These are phyloP conservation scores for Niebla homalea DNA, from an alignment of 495 filamentous ascomycete species.

Conservation along the genomic window DNA sequence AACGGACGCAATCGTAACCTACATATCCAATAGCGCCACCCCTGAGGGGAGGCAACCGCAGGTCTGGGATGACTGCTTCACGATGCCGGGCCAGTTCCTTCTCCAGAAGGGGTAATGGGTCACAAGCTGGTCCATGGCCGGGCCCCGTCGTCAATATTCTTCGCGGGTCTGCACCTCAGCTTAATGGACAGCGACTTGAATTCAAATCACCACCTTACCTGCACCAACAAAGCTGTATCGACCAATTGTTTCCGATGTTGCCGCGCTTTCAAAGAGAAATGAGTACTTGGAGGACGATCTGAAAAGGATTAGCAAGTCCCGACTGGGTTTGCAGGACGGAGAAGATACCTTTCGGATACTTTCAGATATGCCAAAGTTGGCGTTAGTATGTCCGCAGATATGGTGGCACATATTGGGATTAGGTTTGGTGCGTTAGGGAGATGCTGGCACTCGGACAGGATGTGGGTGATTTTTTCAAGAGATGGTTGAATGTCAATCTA, in stretches of 20 bases:
- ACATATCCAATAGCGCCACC: conserved; percentile 94
- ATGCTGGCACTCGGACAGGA: conserved; percentile 37
- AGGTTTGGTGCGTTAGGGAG: conserved; percentile 58
- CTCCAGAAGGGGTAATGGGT: conserved; percentile 74
- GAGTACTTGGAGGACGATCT: conserved; percentile 11
- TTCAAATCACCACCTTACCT: conserved; percentile 32
- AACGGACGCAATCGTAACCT: conserved; percentile 91
- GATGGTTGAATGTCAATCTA: conserved; percentile 36
- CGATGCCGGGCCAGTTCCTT: conserved; percentile 61
- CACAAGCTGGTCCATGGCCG: conserved; percentile 67
- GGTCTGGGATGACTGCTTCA: conserved; percentile 64
- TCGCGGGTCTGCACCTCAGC: conserved; percentile 44
- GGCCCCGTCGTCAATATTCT: conserved; percentile 80
- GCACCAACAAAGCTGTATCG: conserved; percentile 91
- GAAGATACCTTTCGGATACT: conserved; percentile 55
- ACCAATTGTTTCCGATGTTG: conserved; percentile 78
- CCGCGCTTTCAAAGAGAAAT: conserved; percentile 93
- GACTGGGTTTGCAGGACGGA: background rate
- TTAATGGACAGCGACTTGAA: background rate
- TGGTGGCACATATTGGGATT: conserved; percentile 71
- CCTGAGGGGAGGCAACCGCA: conserved; percentile 68
- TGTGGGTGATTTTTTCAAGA: conserved; percentile 36
- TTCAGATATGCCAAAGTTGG: conserved; percentile 87
- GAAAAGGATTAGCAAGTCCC: background rate
- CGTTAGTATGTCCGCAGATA: conserved; percentile 83